These are phyloP conservation scores for Fragaria ananassa DNA, from an alignment of 306 rosid genomes.

Conservation along the genomic window DNA sequence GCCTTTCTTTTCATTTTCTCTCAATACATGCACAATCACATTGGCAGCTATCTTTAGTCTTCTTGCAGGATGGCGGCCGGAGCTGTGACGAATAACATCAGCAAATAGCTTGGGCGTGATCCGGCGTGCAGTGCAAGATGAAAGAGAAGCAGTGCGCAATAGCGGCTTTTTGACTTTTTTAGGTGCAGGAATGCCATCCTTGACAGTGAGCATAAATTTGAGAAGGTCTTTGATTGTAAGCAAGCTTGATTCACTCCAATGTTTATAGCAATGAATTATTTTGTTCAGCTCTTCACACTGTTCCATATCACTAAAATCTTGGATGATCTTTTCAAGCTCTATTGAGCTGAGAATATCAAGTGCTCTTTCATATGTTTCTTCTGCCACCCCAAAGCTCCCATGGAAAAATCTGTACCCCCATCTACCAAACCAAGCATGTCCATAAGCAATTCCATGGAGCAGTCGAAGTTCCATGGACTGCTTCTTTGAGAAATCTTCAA, in stretches of 20 bases:
- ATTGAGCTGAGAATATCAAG: constrained; percentile 53
- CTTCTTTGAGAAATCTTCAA: constrained; percentile 72
- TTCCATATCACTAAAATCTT: constrained; percentile 35
- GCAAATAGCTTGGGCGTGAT: constrained; percentile 52
- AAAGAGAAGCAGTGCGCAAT: neutral
- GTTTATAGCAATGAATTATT: constrained; percentile 61
- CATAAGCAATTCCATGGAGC: constrained; percentile 82
- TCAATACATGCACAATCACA: constrained; percentile 75
- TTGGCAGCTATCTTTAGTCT: constrained; percentile 71
- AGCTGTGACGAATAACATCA: constrained; percentile 51
- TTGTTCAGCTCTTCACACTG: constrained; percentile 44
- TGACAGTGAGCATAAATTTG: constrained; percentile 73
- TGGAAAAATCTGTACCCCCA: constrained; percentile 76
- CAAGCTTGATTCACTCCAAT: constrained; percentile 71
- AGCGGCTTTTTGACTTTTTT: constrained; percentile 17
- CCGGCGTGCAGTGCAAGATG: constrained; percentile 5
- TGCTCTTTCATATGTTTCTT: constrained; percentile 48
- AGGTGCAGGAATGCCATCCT: constrained; percentile 40
- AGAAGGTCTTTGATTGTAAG: constrained; percentile 64
- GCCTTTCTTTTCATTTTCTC: constrained; percentile 49
- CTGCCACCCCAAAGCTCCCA: constrained; percentile 73
- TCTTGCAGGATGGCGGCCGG: constrained; percentile 82
- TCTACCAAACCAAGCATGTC: constrained; percentile 91
- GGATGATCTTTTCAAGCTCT: constrained; percentile 45
- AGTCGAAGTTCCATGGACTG: constrained; percentile 74